Percentiles rank a stretch among this genome's conserved stretches.
Evolutionary conservation across 2,329 filamentous ascomycete species (phyloP).

Genomic region (Metarhizium rileyi): DNA sequence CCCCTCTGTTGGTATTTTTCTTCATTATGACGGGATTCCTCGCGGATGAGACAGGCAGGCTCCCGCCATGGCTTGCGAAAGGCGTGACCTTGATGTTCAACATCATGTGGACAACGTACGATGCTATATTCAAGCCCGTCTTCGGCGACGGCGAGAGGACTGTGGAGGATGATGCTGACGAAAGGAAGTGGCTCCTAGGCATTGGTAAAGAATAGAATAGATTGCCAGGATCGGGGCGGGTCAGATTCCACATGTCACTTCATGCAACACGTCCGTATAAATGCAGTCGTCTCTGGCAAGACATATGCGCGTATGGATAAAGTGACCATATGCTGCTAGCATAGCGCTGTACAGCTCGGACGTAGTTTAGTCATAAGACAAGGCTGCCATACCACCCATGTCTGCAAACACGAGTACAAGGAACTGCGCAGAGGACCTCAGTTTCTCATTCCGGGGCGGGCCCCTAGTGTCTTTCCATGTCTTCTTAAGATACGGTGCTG

Average conservation of each 20-base stretch:
- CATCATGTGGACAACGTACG: conserved; percentile 35
- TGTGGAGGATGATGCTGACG: conserved; percentile 9
- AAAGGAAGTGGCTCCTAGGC: not conserved
- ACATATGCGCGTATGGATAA: no score
- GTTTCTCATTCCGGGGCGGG: no score
- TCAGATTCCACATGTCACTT: not conserved
- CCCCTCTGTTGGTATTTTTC: conserved; percentile 44
- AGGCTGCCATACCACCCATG: no score
- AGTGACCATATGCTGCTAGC: no score
- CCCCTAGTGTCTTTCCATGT: no score
- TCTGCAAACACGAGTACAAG: no score
- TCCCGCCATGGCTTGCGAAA: conserved; percentile 56
- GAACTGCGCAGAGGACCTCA: no score
- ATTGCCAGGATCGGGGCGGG: not conserved
- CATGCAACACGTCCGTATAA: no score
- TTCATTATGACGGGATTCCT: conserved; percentile 36
- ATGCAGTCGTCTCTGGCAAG: no score
- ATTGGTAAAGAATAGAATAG: not conserved
- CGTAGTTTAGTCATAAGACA: no score
- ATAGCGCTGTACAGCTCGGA: no score
- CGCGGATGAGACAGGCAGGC: conserved; percentile 54
- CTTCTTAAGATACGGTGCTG: no score
- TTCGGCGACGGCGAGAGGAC: conserved; percentile 85
- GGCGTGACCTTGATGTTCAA: conserved; percentile 43
- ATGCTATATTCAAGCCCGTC: conserved; percentile 38